phyloP scores from a whole-genome alignment of 2,329 filamentous ascomycete species.

The Colletotrichum spaethianum region DNA sequence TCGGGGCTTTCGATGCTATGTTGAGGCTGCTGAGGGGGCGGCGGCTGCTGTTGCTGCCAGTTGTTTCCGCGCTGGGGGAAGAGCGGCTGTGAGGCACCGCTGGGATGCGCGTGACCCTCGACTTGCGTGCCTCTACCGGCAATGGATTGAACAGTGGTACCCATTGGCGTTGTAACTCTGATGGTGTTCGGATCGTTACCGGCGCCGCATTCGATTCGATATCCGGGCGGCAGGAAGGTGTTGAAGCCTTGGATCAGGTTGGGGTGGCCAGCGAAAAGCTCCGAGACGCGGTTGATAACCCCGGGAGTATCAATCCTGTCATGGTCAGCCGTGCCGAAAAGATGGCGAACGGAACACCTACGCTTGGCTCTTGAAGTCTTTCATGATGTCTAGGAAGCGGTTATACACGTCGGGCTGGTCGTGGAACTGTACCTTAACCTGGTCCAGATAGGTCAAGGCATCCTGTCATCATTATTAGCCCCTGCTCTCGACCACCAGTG shows the following conservation, averaged over 20 bases:
- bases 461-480: constrained; percentile 56
- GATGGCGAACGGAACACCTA: constrained; percentile 62
- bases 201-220: constrained; percentile 95
- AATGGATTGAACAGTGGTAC: constrained; percentile 95
- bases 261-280: constrained; percentile 94
- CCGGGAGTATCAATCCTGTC: constrained; percentile 92
- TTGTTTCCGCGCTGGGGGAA: constrained; percentile 64
- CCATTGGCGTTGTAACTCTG: constrained; percentile 95
- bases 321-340: constrained; percentile 47
- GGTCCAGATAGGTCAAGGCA: constrained; percentile 95
- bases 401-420: constrained; percentile 99
- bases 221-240: constrained; percentile 95
- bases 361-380: constrained; percentile 99
- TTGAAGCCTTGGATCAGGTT: constrained; percentile 98
- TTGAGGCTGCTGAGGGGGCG: constrained; percentile 60
- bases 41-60: constrained; percentile 63
- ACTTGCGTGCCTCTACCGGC: constrained; percentile 65
- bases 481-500: constrained; percentile 3
- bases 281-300: constrained; percentile 96
- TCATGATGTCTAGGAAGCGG: constrained; percentile 98
- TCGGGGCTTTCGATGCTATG: constrained; percentile 76
- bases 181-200: constrained; percentile 97
- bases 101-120: constrained; percentile 56
- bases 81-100: constrained; percentile 58
- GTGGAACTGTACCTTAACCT: constrained; percentile 98